Percentiles rank a stretch among this genome's conserved stretches.
Conservation (phyloP, 768 basidiomycete genomes). For the Podaxis pistillaris region DNA sequence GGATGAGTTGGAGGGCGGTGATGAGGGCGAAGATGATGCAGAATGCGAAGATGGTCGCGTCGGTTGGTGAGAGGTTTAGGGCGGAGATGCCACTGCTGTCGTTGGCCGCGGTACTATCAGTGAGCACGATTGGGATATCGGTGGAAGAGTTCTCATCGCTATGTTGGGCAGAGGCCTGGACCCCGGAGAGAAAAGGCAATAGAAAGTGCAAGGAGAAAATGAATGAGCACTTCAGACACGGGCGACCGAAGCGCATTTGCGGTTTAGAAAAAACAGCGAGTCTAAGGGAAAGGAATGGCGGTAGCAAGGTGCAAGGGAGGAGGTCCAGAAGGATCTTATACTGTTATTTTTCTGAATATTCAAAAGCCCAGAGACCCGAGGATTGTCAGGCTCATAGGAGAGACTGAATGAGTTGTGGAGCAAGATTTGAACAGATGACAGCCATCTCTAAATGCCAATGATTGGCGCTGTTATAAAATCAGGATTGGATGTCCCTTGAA, state of each 20-base stretch:
- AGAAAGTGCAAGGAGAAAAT: not conserved
- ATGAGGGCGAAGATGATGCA: not conserved
- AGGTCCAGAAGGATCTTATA: not conserved
- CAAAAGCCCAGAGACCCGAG: not conserved
- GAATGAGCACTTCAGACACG: not conserved
- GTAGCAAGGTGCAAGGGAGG: not conserved
- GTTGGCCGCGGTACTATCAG: not conserved
- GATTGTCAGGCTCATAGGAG: not conserved
- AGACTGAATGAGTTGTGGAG: not conserved
- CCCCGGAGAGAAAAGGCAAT: not conserved
- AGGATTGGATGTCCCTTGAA: not conserved
- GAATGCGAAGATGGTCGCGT: not conserved
- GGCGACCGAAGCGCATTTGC: constrained; percentile 2
- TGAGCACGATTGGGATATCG: not conserved
- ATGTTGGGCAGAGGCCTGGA: not conserved
- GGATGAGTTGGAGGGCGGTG: not conserved
- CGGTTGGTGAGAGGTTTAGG: not conserved
- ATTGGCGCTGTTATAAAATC: not conserved
- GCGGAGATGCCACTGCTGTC: too few relatives aligned
- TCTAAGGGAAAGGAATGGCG: not conserved
- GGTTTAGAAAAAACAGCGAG: not conserved
- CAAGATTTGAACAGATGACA: not conserved
- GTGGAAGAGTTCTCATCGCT: not conserved
- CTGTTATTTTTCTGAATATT: not conserved
- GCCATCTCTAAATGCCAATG: not conserved